Percentiles rank a stretch among this genome's conserved stretches.
phyloP scores from a whole-genome alignment of 106 monocot species.

The Alisma plantagoaquatica region DNA sequence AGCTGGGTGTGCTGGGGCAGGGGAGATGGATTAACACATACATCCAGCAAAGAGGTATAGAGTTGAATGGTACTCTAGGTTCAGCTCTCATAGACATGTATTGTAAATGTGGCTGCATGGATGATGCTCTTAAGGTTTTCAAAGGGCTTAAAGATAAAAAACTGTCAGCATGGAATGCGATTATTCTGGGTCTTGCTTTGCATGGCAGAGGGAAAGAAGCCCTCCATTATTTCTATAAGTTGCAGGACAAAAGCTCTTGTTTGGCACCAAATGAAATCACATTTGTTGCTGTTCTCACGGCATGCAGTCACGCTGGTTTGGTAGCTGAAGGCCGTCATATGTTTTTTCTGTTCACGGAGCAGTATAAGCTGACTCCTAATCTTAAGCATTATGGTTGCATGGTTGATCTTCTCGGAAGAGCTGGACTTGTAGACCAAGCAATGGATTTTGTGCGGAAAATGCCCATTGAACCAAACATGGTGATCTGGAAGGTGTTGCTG shows the following conservation, averaged over 20 bases:
- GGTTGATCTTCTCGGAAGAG: slow-evolving; percentile 24
- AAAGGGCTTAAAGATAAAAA: slow-evolving; percentile 11
- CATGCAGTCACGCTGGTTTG: slow-evolving; percentile 21
- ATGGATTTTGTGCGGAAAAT: slow-evolving; percentile 9
- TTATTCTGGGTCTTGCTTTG: slow-evolving; percentile 49
- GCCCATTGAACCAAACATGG: slow-evolving; percentile 10
- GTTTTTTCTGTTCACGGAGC: slow-evolving; percentile 6
- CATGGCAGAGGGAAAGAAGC: slow-evolving; percentile 35
- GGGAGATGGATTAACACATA: slow-evolving; percentile 52
- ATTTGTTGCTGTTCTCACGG: slow-evolving; percentile 8
- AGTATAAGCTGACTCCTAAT: slow-evolving; percentile 7
- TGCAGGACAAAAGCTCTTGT: slow-evolving; percentile 23
- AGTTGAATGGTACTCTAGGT: slow-evolving; percentile 23
- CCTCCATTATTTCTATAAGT: slow-evolving; percentile 25
- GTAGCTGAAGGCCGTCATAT: slow-evolving; percentile 10
- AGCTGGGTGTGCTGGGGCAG: slow-evolving; percentile 40
- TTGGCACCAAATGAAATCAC: slow-evolving; percentile 36
- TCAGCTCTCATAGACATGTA: slow-evolving; percentile 67
- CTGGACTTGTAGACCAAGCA: slow-evolving; percentile 15
- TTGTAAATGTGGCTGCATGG: slow-evolving; percentile 45
- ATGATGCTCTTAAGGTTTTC: slow-evolving; percentile 30
- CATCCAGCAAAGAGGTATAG: slow-evolving; percentile 22
- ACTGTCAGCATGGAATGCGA: slow-evolving; percentile 50
- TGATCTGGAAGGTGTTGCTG: slow-evolving; percentile 15
- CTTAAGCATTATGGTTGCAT: slow-evolving; percentile 30